Evolutionary conservation across 2,329 filamentous ascomycete genomes (phyloP).

Genomic region (Clonostachys byssicola): DNA sequence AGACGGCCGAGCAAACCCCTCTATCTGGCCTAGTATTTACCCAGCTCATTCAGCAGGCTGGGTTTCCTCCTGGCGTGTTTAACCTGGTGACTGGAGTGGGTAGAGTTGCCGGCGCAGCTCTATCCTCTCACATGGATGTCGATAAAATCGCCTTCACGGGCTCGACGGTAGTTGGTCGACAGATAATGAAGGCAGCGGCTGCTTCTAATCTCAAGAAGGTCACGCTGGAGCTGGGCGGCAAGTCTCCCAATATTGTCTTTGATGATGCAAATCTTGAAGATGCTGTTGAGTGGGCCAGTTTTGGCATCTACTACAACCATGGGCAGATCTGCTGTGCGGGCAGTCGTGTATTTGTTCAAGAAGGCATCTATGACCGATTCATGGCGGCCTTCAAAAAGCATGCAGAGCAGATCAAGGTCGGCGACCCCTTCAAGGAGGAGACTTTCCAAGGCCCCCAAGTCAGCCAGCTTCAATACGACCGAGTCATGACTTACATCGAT

Average conservation of each 20-base stretch:
- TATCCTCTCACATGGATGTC: constrained; percentile 68
- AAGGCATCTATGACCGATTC: constrained; percentile 80
- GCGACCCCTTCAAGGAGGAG: constrained; percentile 69
- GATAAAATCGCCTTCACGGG: constrained; percentile 79
- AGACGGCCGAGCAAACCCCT: constrained; percentile 71
- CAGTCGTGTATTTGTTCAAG: constrained; percentile 77
- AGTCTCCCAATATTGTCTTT: constrained; percentile 74
- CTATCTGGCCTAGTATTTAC: constrained; percentile 61
- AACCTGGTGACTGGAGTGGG: constrained; percentile 74
- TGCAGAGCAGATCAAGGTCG: constrained; percentile 66
- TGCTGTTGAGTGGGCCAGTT: constrained; percentile 70
- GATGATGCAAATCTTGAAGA: constrained; percentile 69
- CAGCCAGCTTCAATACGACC: constrained; percentile 75
- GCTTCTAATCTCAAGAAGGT: constrained; percentile 74
- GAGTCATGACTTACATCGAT: constrained; percentile 76
- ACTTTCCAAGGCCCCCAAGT: constrained; percentile 86
- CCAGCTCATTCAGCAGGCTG: constrained; percentile 64
- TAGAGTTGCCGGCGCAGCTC: constrained; percentile 67
- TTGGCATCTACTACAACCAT: constrained; percentile 57
- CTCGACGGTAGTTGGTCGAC: constrained; percentile 63
- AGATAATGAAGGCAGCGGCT: constrained; percentile 73
- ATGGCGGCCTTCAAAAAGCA: constrained; percentile 70
- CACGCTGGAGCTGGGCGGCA: constrained; percentile 70
- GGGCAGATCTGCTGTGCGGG: constrained; percentile 65
- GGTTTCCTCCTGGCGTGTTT: constrained; percentile 69